Percentiles rank a stretch among this genome's conserved stretches.
Conservation (phyloP, 1,284 basidiomycete species). For the Cryptococcus sp. region DNA sequence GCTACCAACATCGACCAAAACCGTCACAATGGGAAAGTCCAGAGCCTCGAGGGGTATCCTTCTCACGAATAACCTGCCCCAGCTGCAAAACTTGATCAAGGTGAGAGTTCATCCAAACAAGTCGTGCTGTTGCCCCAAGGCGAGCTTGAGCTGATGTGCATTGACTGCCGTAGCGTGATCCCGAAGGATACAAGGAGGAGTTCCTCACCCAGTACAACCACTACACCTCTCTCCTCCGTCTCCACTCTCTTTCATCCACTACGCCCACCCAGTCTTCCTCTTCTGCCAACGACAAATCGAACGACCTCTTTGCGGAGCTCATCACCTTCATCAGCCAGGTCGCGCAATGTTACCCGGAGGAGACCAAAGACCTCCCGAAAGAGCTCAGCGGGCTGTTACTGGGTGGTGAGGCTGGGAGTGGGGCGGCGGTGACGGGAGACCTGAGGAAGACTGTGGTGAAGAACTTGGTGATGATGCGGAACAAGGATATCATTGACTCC, state of each 20-base stretch:
- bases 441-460: constrained; percentile 78
- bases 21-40: constrained; percentile 39
- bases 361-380: constrained; percentile 74
- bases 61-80: constrained; percentile 58
- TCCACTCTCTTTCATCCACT: constrained; percentile 51
- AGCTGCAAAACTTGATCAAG: constrained; percentile 93
- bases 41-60: constrained; percentile 47
- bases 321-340: constrained; percentile 72
- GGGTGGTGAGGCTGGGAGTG: constrained; percentile 33
- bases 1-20: not conserved
- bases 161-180: constrained; percentile 62
- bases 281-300: constrained; percentile 58
- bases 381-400: constrained; percentile 74
- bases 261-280: constrained; percentile 21
- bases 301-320: constrained; percentile 76
- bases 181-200: constrained; percentile 87
- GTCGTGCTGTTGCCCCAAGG: not conserved
- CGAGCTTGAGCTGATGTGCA: constrained; percentile 19
- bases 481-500: constrained; percentile 87
- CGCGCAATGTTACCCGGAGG: constrained; percentile 81
- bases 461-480: constrained; percentile 86
- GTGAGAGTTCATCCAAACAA: constrained; percentile 16
- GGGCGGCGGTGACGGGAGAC: constrained; percentile 46
- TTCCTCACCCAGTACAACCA: constrained; percentile 99
- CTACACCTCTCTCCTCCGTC: constrained; percentile 80